Evolutionary conservation across 306 rosid genomes (phyloP).

Genomic region (Aeschynomene evenia): DNA sequence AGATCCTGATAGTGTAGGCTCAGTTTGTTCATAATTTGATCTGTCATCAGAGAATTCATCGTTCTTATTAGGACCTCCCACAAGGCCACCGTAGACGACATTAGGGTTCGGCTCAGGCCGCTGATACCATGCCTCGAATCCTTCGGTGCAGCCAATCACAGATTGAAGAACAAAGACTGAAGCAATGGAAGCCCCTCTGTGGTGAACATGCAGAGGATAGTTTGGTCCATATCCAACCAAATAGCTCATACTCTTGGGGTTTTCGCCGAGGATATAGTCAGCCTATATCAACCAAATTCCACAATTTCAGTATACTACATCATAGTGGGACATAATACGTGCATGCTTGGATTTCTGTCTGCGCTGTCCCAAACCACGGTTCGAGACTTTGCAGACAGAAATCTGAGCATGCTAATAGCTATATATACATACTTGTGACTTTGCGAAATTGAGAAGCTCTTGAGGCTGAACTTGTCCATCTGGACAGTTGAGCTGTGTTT

Average conservation of each 20-base stretch:
- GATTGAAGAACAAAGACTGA: constrained; percentile 41
- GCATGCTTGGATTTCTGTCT: no score
- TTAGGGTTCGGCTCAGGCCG: constrained; percentile 65
- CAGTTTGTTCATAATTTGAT: constrained; percentile 81
- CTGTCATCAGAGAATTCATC: constrained; percentile 68
- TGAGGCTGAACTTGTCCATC: constrained; percentile 65
- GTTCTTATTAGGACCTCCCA: constrained; percentile 77
- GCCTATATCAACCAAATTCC: constrained; percentile 37
- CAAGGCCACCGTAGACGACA: constrained; percentile 65
- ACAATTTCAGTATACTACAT: background rate
- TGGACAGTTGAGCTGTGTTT: constrained; percentile 63
- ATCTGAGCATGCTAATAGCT: background rate
- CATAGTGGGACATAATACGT: background rate
- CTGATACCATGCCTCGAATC: constrained; percentile 70
- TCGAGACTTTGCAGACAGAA: no score
- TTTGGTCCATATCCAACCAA: constrained; percentile 72
- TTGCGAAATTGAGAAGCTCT: constrained; percentile 66
- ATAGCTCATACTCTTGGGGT: constrained; percentile 72
- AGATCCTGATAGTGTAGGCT: constrained; percentile 70
- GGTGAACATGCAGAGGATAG: constrained; percentile 74
- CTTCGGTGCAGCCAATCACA: constrained; percentile 65
- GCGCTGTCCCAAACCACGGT: no score
- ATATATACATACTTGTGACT: constrained; percentile 43
- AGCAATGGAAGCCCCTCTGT: constrained; percentile 81
- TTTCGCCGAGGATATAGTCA: constrained; percentile 83